phyloP scores from a whole-genome alignment of 306 rosid species.

The Mimosa bimucronata region DNA sequence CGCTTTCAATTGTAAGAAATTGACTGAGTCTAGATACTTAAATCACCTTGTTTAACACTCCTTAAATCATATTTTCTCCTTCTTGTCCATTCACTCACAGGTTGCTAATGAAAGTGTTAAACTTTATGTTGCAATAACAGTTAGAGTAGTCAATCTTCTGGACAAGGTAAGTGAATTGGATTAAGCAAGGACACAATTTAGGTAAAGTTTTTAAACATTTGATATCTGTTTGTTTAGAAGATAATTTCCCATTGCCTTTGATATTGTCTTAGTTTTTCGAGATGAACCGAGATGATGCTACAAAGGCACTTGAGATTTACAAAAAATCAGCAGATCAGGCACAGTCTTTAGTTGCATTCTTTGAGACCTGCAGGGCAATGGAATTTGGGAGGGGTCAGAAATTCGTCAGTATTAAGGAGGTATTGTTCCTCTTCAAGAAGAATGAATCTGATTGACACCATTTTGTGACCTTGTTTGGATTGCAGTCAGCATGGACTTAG shows the following conservation, averaged over 20 bases:
- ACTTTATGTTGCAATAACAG: constrained; percentile 77
- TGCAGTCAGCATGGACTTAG: too few relatives aligned
- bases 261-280: constrained; percentile 71
- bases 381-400: constrained; percentile 81
- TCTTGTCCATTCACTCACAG: constrained; percentile 42
- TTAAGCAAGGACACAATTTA: neutral
- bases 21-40: neutral
- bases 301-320: constrained; percentile 76
- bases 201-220: neutral
- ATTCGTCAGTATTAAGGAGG: constrained; percentile 79
- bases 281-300: constrained; percentile 78
- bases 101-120: constrained; percentile 78
- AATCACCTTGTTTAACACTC: neutral
- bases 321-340: constrained; percentile 80
- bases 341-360: constrained; percentile 71
- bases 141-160: constrained; percentile 73
- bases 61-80: neutral
- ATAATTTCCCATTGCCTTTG: neutral
- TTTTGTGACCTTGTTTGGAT: neutral
- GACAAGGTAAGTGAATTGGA: constrained; percentile 68
- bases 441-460: constrained; percentile 10
- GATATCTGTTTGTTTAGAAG: neutral
- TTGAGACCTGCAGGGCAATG: constrained; percentile 69
- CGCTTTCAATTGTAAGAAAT: constrained; percentile 68
- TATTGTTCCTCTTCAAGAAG: constrained; percentile 27